Evolutionary conservation across 2,329 filamentous ascomycete species (phyloP).

Genomic region (Leptoxyphium fumago): DNA sequence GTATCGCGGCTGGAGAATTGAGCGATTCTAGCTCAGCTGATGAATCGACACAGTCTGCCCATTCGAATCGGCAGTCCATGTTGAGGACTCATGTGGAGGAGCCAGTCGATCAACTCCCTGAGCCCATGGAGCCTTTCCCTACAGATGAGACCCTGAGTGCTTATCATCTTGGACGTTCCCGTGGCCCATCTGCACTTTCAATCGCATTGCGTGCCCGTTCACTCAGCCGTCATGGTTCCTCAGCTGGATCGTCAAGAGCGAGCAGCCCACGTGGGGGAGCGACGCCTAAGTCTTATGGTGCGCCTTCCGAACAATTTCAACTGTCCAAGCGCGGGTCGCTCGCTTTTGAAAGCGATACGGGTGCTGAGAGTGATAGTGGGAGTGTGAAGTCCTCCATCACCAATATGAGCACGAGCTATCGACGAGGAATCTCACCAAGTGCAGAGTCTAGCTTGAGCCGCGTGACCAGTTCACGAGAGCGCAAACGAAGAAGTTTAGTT

Average conservation of each 20-base stretch:
- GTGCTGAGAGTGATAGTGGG: slow-evolving; percentile 64
- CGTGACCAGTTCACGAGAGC: slow-evolving; percentile 63
- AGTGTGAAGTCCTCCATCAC: slow-evolving; percentile 71
- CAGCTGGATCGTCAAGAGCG: slow-evolving; percentile 64
- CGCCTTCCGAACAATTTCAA: slow-evolving; percentile 35
- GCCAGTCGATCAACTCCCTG: slow-evolving; percentile 30
- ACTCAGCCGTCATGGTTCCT: slow-evolving; percentile 38
- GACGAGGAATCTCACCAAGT: slow-evolving; percentile 75
- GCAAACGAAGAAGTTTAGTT: slow-evolving; percentile 75
- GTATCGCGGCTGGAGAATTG: slow-evolving; percentile 70
- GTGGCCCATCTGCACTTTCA: slow-evolving; percentile 35
- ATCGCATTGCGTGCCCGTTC: slow-evolving; percentile 41
- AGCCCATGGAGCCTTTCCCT: slow-evolving; percentile 10
- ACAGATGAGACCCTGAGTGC: slow-evolving; percentile 1
- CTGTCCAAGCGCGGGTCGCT: slow-evolving; percentile 64
- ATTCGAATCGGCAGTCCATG: background rate
- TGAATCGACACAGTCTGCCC: slow-evolving; percentile 6
- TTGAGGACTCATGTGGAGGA: slow-evolving; percentile 23
- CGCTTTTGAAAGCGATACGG: slow-evolving; percentile 67
- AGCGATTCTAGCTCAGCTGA: slow-evolving; percentile 51
- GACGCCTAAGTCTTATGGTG: slow-evolving; percentile 71
- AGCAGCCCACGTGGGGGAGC: slow-evolving; percentile 82
- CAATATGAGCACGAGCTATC: slow-evolving; percentile 39
- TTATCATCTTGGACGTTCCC: slow-evolving; percentile 21
- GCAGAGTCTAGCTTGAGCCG: slow-evolving; percentile 69